Base-by-base conservation (phyloP, 2,329 filamentous ascomycete genomes). In the Phialophora macrospora region DNA sequence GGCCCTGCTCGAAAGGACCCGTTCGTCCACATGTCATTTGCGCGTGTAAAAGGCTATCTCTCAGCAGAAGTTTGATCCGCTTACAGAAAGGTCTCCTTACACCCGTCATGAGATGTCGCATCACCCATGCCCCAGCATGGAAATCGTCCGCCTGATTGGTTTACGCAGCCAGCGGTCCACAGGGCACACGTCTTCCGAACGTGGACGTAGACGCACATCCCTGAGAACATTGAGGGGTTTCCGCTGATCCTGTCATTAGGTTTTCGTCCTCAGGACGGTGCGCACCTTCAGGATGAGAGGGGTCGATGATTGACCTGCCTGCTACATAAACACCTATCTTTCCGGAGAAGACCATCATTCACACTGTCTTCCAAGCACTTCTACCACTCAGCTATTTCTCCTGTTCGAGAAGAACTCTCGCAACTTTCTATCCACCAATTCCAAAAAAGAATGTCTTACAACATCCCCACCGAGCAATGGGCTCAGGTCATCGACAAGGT, bases 401-500 rank as follows among this genome's bases (percentile, higher is more conserved):
- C 11, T 49, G 49, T 1, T n/a, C 56, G 28, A 56, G 12, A 22
- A 51, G 6, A 24, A 51, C 9, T 11, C 48, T 51, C 26, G 14
- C 11, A 51, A 26, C 22, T 12, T 12, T 11, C 20, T 51, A 14
- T 9, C 48, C 62, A 51, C 28, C 20, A 49, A 22, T 49, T 22
- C n/a, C n/a, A n/a, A 24, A 24, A 12, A 41, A 68, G 34, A 48
- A 71, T 71, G 69, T 65, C 69, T 59, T 74, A 75, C 66, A 73
- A 87, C 63, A 86, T 97, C 75, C 94, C 94, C 65, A 86, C 84
- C 58, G 88, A 88, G 79, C 94, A 98, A 83, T 96, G 90, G 92
- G 94, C 94, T 59, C 91, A 95, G 80, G 91, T 98, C 73, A 84
- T 95, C 73, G 91, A 96, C 80, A 86, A 92, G 84, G 88, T 85